Evolutionary conservation across 2,329 filamentous ascomycete species (phyloP).

Genomic region (Metarhizium guizhouense): DNA sequence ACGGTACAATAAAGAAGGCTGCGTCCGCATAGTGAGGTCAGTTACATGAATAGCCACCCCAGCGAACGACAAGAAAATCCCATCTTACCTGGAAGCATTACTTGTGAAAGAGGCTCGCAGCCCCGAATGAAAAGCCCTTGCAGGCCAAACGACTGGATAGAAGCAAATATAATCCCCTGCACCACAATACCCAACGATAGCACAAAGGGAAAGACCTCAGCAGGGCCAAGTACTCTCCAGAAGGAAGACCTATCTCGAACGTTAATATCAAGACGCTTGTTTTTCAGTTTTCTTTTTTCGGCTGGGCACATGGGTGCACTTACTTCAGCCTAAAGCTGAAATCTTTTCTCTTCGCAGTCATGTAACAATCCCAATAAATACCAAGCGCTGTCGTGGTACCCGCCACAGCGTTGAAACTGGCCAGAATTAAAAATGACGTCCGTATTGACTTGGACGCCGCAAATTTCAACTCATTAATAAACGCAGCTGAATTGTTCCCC

Average conservation of each 20-base stretch:
- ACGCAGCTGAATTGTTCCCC: slow-evolving; percentile 33
- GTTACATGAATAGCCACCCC: not conserved
- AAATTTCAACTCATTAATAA: slow-evolving; percentile 43
- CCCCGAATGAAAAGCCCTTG: slow-evolving; percentile 38
- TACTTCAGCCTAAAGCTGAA: slow-evolving; percentile 34
- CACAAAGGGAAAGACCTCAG: slow-evolving; percentile 46
- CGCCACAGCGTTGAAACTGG: slow-evolving; percentile 50
- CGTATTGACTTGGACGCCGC: slow-evolving; percentile 47
- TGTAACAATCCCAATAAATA: slow-evolving; percentile 49
- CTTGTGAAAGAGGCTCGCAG: slow-evolving; percentile 45
- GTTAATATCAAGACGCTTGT: not conserved
- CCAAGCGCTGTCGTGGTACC: slow-evolving; percentile 46
- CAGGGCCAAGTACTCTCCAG: slow-evolving; percentile 34
- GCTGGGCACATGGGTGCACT: not conserved
- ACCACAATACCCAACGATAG: slow-evolving; percentile 47
- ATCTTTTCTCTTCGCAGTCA: slow-evolving; percentile 31
- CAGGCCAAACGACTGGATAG: slow-evolving; percentile 47
- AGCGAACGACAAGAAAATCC: not conserved
- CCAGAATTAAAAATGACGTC: slow-evolving; percentile 52
- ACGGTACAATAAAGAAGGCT: slow-evolving; percentile 61
- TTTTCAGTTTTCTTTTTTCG: not conserved
- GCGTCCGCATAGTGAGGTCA: not conserved
- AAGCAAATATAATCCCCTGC: slow-evolving; percentile 49
- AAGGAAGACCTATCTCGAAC: slow-evolving; percentile 22
- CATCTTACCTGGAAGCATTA: slow-evolving; percentile 49